Evolutionary conservation across 257 asterid species (phyloP), one percentile per base, ranked within the genome.

Genomic region (Apocynum venetum): DNA sequence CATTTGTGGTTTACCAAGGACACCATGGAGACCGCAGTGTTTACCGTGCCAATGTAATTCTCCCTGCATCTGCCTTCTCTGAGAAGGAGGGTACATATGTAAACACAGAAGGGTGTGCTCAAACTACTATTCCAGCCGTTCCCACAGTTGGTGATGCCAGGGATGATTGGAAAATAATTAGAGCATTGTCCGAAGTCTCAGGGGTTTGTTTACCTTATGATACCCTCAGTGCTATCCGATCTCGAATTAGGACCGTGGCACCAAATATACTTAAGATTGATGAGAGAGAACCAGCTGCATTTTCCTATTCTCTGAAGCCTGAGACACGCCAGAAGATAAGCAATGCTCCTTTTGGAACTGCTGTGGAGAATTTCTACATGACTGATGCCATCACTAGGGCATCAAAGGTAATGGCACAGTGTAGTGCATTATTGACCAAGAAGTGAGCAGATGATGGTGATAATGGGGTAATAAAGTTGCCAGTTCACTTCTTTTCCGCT

Each of bases 1-100:
- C 98, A 78, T 96, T 96, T 71, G 97, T 96, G 15, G 98, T 93
- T 80, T 96, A 93, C 93, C 99, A 96, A 84, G 99, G 99, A 56
- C 99, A 96, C 83, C 99, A 96, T 43, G 99, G 98, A 48, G 99
- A 96, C 73, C 81, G 81, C 1, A 80, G 97, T 0, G 99, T 96
- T 40, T 96, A 96, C 69, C 98, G 98, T 68, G 99, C 99, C 43
- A 90, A 96, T 63, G 91, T 96, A n/a, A 93, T 96, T 75, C 80
- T 96, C 72, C 99, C 98, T 25, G 88, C 99, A 51, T 86, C 99
- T 1, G 97, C 99, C 53, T 96, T 96, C 88, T 84, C 89, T 6
- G 99, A 96, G 82, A 95, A 95, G 78, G 99, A 96, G 83, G 99
- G 98, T 31, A 96, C 94, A 1, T 96, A 90, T 61, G 95, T 83